Percentiles rank a stretch among this genome's conserved stretches.
These are phyloP conservation scores for Dinochytrium kinnereticum DNA, from an alignment of 371 early-diverging fungal species.

Conservation along the genomic window DNA sequence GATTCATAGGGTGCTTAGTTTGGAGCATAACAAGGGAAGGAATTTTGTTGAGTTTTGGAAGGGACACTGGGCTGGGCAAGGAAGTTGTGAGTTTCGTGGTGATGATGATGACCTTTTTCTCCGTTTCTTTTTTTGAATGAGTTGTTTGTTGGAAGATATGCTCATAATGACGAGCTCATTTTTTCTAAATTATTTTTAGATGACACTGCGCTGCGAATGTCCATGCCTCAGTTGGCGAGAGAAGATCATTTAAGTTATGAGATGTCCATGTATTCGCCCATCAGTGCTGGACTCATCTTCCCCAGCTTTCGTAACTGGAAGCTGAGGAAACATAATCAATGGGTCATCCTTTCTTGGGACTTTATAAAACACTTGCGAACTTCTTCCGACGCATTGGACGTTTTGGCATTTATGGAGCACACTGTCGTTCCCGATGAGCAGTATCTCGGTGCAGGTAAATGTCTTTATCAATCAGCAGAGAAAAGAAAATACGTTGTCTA, in stretches of 20 bases:
- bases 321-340: slow-evolving; percentile 44
- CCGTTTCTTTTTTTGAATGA: too few species aligned
- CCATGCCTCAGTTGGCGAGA: slow-evolving; percentile 7
- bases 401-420: slow-evolving; percentile 47
- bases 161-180: too few species aligned
- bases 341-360: slow-evolving; percentile 43
- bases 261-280: slow-evolving; percentile 19
- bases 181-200: too few species aligned
- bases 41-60: slow-evolving; percentile 42
- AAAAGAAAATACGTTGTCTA: neutral
- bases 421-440: slow-evolving; percentile 42
- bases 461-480: too few species aligned
- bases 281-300: slow-evolving; percentile 34
- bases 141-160: neutral
- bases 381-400: slow-evolving; percentile 23
- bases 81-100: neutral
- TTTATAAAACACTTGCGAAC: slow-evolving; percentile 37
- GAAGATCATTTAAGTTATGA: slow-evolving; percentile 10
- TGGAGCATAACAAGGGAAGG: slow-evolving; percentile 15
- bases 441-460: slow-evolving; percentile 43
- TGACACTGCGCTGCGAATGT: slow-evolving; percentile 6
- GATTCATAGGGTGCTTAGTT: slow-evolving; percentile 32
- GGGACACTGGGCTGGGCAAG: slow-evolving; percentile 16
- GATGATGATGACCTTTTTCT: too few species aligned
- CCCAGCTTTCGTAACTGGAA: slow-evolving; percentile 42